Evolutionary conservation across 2,329 filamentous ascomycete species (phyloP).

Genomic region (Fusarium musae): DNA sequence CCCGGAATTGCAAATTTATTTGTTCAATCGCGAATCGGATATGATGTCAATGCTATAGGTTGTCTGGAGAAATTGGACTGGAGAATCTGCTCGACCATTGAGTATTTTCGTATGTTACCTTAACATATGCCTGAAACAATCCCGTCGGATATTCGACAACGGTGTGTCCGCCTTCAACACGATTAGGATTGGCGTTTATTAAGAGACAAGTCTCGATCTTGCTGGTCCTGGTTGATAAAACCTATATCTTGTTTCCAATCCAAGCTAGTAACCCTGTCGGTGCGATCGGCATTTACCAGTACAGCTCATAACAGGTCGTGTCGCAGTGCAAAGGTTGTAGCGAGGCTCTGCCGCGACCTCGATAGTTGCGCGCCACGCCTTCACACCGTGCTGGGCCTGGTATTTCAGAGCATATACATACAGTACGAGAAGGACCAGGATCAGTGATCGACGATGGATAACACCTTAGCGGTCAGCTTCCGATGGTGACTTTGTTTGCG

Average conservation of each 20-base stretch:
- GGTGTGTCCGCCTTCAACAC: slow-evolving; percentile 17
- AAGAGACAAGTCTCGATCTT: slow-evolving; percentile 19
- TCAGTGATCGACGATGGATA: slow-evolving; percentile 32
- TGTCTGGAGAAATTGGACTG: slow-evolving; percentile 29
- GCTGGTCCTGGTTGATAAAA: slow-evolving; percentile 4
- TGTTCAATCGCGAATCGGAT: slow-evolving; percentile 26
- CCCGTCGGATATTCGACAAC: slow-evolving; percentile 34
- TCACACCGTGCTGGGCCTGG: slow-evolving; percentile 12
- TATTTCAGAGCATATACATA: slow-evolving; percentile 16
- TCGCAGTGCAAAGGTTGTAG: slow-evolving; percentile 23
- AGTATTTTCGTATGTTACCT: slow-evolving; percentile 30
- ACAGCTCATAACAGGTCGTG: slow-evolving; percentile 23
- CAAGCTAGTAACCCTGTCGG: slow-evolving; percentile 15
- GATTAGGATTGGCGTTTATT: slow-evolving; percentile 25
- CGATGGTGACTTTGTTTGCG: slow-evolving; percentile 9
- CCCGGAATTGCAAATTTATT: slow-evolving; percentile 31
- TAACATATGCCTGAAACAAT: slow-evolving; percentile 41
- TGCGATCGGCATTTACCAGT: slow-evolving; percentile 12
- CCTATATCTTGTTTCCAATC: neutral
- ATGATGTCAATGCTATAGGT: slow-evolving; percentile 42
- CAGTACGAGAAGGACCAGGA: slow-evolving; percentile 30
- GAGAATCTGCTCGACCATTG: slow-evolving; percentile 11
- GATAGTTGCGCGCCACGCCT: slow-evolving; percentile 30
- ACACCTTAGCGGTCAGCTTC: slow-evolving; percentile 39
- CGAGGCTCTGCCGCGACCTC: slow-evolving; percentile 24